Conservation (phyloP, 2,329 filamentous ascomycete species). For the Penicillium vulpinum region DNA sequence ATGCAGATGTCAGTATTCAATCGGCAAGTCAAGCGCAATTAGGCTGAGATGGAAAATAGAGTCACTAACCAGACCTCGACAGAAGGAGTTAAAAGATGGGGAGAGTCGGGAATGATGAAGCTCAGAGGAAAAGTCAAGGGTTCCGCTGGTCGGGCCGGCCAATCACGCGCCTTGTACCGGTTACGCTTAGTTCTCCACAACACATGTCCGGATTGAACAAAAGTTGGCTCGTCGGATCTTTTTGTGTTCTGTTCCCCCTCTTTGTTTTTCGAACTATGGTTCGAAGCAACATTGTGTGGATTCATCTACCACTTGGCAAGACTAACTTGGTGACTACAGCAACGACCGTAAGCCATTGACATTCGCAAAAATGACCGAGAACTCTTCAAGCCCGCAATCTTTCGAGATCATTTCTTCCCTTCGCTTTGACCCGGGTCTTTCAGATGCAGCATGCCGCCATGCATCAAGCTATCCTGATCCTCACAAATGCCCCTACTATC, state of each 20-base stretch:
- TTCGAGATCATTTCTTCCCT: constrained; percentile 71
- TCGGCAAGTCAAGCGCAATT: constrained; percentile 7
- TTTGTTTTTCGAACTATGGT: constrained; percentile 14
- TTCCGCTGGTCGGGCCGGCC: constrained; percentile 28
- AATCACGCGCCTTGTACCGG: constrained; percentile 31
- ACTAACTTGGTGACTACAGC: constrained; percentile 16
- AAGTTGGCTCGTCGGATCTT: constrained; percentile 3
- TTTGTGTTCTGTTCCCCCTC: constrained; percentile 16
- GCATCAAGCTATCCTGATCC: constrained; percentile 39
- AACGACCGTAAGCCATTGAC: constrained; percentile 22
- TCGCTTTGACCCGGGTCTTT: constrained; percentile 66
- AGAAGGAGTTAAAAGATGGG: constrained; percentile 30
- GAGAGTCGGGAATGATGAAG: constrained; percentile 29
- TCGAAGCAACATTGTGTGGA: not conserved
- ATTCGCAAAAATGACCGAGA: constrained; percentile 15
- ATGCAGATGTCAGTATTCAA: constrained; percentile 5
- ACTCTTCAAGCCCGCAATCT: not conserved
- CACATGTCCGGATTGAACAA: constrained; percentile 12
- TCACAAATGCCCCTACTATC: constrained; percentile 67
- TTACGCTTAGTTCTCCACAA: constrained; percentile 24
- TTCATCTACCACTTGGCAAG: not conserved
- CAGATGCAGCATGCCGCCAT: constrained; percentile 30
- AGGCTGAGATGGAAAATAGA: constrained; percentile 1
- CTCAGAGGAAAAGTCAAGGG: constrained; percentile 38
- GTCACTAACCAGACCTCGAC: constrained; percentile 26